These are phyloP conservation scores for Galerina sulciceps DNA, from an alignment of 768 basidiomycete species.

Conservation along the genomic window DNA sequence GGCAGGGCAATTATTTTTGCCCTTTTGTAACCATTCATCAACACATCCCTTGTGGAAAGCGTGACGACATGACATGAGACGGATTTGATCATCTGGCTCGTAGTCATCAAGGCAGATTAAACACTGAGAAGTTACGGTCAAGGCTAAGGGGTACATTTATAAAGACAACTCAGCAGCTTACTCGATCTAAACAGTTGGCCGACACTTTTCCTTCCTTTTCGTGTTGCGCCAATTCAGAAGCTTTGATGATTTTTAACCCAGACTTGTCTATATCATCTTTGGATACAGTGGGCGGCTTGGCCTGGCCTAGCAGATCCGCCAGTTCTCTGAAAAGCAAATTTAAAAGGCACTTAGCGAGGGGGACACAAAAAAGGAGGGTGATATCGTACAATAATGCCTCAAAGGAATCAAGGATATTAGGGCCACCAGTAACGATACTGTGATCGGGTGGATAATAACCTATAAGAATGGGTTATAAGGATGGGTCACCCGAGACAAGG, in stretches of 20 bases:
- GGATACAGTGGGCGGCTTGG: constrained; percentile 80
- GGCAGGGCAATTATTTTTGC: constrained; percentile 90
- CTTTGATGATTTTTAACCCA: constrained; percentile 77
- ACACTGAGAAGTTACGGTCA: constrained; percentile 47
- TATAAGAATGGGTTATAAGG: constrained; percentile 27
- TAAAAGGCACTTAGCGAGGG: neutral
- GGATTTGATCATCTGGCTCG: constrained; percentile 72
- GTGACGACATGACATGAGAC: constrained; percentile 83
- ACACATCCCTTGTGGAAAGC: constrained; percentile 91
- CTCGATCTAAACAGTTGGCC: constrained; percentile 80
- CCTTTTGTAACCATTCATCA: constrained; percentile 85
- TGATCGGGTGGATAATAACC: constrained; percentile 95
- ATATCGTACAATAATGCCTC: constrained; percentile 72
- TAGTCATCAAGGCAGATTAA: constrained; percentile 92
- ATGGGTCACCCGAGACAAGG: neutral
- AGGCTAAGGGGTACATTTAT: no score
- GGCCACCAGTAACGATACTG: constrained; percentile 80
- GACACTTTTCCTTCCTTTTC: constrained; percentile 68
- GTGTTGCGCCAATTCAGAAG: constrained; percentile 52
- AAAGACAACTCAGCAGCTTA: constrained; percentile 38
- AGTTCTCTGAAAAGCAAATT: constrained; percentile 61
- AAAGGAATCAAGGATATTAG: constrained; percentile 74
- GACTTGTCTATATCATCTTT: constrained; percentile 87
- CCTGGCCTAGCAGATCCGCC: constrained; percentile 81
- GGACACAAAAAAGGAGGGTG: constrained; percentile 10